Base-by-base conservation (phyloP, 306 rosid species). In the Alnus glutinosa region DNA sequence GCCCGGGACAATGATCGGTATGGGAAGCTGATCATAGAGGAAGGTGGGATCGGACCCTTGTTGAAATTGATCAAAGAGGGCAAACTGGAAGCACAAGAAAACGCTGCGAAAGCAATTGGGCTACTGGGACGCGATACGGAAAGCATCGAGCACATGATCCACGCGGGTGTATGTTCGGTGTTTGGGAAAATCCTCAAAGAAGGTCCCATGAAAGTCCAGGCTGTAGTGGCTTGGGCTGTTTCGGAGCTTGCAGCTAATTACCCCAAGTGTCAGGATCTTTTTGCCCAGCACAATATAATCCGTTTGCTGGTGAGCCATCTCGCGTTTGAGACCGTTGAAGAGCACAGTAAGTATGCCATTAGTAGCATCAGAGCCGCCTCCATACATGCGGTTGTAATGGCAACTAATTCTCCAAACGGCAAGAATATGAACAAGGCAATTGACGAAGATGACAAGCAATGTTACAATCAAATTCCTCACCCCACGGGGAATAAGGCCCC, bases 281-380 rank as follows among this genome's bases (percentile, higher is more conserved):
- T 95, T 69, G 92, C 89, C 3, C 98, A 95, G 85, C 87, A 92
- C 70, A 90, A 95, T n/a, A 91, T 90, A 9, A 88, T 90, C 7
- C 82, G 96, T 2, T 73, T 93, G 50, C 97, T 95, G 6, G 98
- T 95, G 11, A 75, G 94, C 59, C 98, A 95, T 70, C 97, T 95
- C 23, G 98, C 98, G 1, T 95, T 95, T 30, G 98, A 92, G 58
- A 92, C 98, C 0, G 90, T 92, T 39, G 91, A 92, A 19, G 98
- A 95, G 75, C 98, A 95, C 61, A 92, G 96, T 42, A 95, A 91
- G 88, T 95, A 95, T 48, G 85, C 85, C 1, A 85, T 95, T 77
- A 79, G 87, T 18, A 81, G 82, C 81, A 81, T 62, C 75, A 92
- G 88, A 81, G 86, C 96, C 12, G 86, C 90, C 1, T 89, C 98